Conservation (phyloP, 345 rosid genomes). For the Pugionium cornutum region DNA sequence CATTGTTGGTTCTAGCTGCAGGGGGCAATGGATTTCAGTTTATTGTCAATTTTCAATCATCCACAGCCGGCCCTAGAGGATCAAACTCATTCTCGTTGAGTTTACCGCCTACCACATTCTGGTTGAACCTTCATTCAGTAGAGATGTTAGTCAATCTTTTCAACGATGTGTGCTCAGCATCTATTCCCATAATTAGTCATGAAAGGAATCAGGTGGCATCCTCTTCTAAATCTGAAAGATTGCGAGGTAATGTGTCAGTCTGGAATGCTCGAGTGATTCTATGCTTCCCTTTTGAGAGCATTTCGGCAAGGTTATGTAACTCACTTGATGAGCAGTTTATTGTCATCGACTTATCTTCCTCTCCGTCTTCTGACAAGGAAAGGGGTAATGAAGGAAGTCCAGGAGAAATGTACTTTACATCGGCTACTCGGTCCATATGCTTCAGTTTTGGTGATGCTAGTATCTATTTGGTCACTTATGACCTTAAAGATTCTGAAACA, state of each 20-base stretch:
- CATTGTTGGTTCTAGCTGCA: slow-evolving; percentile 59
- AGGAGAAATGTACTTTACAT: slow-evolving; percentile 46
- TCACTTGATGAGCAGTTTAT: slow-evolving; percentile 64
- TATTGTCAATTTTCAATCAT: slow-evolving; percentile 41
- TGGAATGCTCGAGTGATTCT: slow-evolving; percentile 67
- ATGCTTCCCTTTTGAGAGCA: slow-evolving; percentile 65
- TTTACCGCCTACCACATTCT: slow-evolving; percentile 63
- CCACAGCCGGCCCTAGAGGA: slow-evolving; percentile 45
- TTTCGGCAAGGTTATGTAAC: slow-evolving; percentile 41
- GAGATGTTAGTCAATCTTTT: slow-evolving; percentile 55
- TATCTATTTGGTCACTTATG: slow-evolving; percentile 59
- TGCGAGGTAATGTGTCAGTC: slow-evolving; percentile 57
- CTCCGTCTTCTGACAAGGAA: slow-evolving; percentile 43
- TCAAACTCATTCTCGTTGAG: slow-evolving; percentile 58
- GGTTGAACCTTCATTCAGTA: slow-evolving; percentile 68
- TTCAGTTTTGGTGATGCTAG: slow-evolving; percentile 57
- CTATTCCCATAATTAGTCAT: slow-evolving; percentile 39
- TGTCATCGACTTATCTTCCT: slow-evolving; percentile 61
- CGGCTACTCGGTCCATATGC: slow-evolving; percentile 51
- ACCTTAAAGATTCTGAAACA: slow-evolving; percentile 41
- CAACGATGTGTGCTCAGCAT: slow-evolving; percentile 48
- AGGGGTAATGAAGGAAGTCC: slow-evolving; percentile 41
- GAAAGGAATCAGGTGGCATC: slow-evolving; percentile 36
- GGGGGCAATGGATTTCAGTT: slow-evolving; percentile 54
- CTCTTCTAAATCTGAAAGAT: slow-evolving; percentile 49